Base-by-base conservation (phyloP, 192 early-diverging fungal genomes). In the Thoreauomyces humboldtii region DNA sequence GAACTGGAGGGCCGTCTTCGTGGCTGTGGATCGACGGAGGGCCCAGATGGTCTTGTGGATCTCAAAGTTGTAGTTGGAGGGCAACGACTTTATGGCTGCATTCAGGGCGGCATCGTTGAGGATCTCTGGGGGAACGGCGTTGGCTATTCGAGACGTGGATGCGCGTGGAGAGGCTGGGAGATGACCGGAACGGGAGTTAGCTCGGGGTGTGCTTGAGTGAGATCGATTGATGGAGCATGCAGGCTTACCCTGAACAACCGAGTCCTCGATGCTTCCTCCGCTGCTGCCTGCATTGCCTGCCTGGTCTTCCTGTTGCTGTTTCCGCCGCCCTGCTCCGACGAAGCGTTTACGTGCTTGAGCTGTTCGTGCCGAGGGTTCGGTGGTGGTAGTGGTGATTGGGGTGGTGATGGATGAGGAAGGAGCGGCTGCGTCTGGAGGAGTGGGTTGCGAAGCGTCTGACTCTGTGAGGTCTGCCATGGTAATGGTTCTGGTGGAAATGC, bases 31-130 rank as follows among this genome's bases (percentile, higher is more conserved):
- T 34, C 87, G 86, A 47, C 78, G 79, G 28, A 99, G 83, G 70
- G 93, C 87, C 90, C 91, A 93, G 2, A 99, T 74, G 15, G 92
- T 92, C 72, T 99, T 99, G 77, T 95, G 91, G 43, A 99, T 94
- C 72, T 99, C 97, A 85, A 99, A 99, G 80, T 94, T 97, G 82
- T 99, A 99, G 79, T 99, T 99, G 31, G 74, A 69, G 1, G 97
- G 97, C 17, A 99, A 75, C 51, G 87, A 80, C 47, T 86, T 77
- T 48, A 98, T 91, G 3, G 93, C 89, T 44, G 89, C 82, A 71
- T 93, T 95, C 21, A 98, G 78, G 35, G 81, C 71, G 43, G 76
- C 70, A 62, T 98, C 86, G 52, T 89, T 82, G 17, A 94, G 74
- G 37, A 98, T 95, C 19, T 89, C 87, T 6, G 86, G 80, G 4